Evolutionary conservation across 2,329 filamentous ascomycete species (phyloP), one percentile per base, ranked within the genome.

Genomic region (Drechslerella coelobrocha): DNA sequence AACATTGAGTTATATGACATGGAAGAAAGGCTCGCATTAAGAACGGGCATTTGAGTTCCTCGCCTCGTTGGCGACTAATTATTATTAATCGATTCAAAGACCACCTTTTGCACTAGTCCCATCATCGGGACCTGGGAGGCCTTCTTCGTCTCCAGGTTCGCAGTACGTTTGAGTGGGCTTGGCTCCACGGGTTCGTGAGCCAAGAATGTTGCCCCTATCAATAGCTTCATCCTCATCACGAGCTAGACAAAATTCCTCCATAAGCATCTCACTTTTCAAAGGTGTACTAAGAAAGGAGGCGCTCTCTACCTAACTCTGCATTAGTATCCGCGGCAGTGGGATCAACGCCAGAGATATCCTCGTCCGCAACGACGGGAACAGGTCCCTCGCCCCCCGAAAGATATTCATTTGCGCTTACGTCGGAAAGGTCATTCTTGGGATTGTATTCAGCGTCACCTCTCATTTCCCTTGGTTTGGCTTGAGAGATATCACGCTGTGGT

Each of bases 191-290:
- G 79, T 80, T 2, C 78, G 77, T 19, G 77, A 76, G 2, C 75
- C 73, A 3, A 81, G 65, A n/a, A 80, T 80, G 51, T 80, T 80
- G 21, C 72, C 73, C 34, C 76, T 57, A 34, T 80, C 78, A 37
- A 81, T 80, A 1, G 78, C 79, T 0, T 80, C 78, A 21, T 68
- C 76, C 1, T 81, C 79, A 27, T 80, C 79, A 2, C 75, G 76
- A 3, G 68, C 79, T 80, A 27, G 17, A 14, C 14, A 0, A 37
- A 41, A 34, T 21, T 39, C 24, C 17, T 48, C 17, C 4, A 52
- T 52, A 34, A 31, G 29, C 21, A 19, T 52, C 12, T 27, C 5
- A 24, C 1, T 34, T 37, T 4, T 21, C 21, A 31, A 9, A 21
- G 7, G 21, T 4, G 8, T 8, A 21, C 1, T 9, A 8, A 8